phyloP scores from a whole-genome alignment of 2,329 filamentous ascomycete species.

The Byssochlamys sp. region DNA sequence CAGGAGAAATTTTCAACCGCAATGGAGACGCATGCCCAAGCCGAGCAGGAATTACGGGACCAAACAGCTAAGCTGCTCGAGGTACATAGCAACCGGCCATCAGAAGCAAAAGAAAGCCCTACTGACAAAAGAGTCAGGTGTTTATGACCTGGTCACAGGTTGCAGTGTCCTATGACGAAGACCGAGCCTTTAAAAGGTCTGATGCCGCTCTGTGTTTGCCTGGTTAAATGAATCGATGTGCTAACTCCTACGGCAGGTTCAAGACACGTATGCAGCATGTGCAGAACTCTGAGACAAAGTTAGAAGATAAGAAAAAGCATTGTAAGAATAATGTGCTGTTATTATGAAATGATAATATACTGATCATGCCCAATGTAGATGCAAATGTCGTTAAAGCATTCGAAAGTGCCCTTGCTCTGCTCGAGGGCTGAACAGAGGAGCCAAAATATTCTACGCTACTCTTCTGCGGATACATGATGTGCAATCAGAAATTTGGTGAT shows the following conservation, averaged over 20 bases:
- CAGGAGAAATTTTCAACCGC: conserved; percentile 58
- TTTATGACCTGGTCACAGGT: conserved; percentile 71
- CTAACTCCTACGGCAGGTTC: conserved; percentile 42
- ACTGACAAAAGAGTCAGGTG: conserved; percentile 44
- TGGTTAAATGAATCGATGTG: background rate
- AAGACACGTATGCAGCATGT: conserved; percentile 72
- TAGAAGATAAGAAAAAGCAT: conserved; percentile 68
- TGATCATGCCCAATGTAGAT: conserved; percentile 22
- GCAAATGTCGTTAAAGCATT: conserved; percentile 40
- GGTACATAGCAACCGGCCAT: conserved; percentile 30
- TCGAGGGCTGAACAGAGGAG: conserved; percentile 22
- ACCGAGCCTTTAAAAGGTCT: conserved; percentile 66
- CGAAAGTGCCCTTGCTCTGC: conserved; percentile 37
- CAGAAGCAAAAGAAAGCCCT: background rate
- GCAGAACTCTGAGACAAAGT: conserved; percentile 58
- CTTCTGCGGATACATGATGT: background rate
- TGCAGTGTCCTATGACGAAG: conserved; percentile 62
- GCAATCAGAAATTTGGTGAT: background rate
- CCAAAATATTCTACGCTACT: background rate
- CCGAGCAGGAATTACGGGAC: conserved; percentile 56
- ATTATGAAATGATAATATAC: conserved; percentile 2
- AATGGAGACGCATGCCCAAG: conserved; percentile 51
- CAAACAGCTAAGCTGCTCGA: conserved; percentile 61
- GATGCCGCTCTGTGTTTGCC: conserved; percentile 5
- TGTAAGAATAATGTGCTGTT: conserved; percentile 48